Evolutionary conservation across 139 green algal genomes (phyloP).

Genomic region (Micromonas commoda): DNA sequence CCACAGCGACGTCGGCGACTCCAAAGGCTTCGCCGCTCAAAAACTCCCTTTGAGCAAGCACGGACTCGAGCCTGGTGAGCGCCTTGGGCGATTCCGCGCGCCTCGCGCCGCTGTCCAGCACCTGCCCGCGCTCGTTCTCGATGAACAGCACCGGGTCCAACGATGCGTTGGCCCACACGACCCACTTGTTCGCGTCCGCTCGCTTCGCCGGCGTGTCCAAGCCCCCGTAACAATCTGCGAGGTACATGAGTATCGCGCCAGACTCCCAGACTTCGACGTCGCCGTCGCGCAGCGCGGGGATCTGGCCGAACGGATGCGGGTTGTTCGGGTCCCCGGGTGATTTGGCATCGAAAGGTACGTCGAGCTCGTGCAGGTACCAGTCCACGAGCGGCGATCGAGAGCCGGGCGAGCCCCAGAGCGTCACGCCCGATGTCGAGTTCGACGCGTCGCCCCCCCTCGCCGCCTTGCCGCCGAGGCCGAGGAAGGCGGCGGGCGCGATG

Average conservation of each 20-base stretch:
- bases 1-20: slow-evolving; percentile 27
- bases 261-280: slow-evolving; percentile 29
- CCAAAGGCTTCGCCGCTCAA: neutral
- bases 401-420: slow-evolving; percentile 23
- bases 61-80: neutral
- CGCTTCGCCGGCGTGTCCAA: slow-evolving; percentile 23
- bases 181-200: slow-evolving; percentile 21
- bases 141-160: slow-evolving; percentile 25
- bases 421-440: neutral
- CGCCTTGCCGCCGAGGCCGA: too few species aligned
- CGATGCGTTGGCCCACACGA: slow-evolving; percentile 35
- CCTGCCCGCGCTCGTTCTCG: slow-evolving; percentile 12
- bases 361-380: slow-evolving; percentile 34
- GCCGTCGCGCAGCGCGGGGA: slow-evolving; percentile 31
- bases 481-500: too few species aligned
- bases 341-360: neutral
- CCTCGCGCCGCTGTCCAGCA: slow-evolving; percentile 20
- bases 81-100: neutral
- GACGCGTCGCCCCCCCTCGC: slow-evolving; percentile 5
- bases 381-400: slow-evolving; percentile 27
- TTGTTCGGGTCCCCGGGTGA: slow-evolving; percentile 28
- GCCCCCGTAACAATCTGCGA: slow-evolving; percentile 33
- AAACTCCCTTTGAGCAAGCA: slow-evolving; percentile 15
- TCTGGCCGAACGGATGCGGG: slow-evolving; percentile 36
- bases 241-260: slow-evolving; percentile 32